These are phyloP conservation scores for Maudiozyma saulgeensis DNA, from an alignment of 805 yeast genomes.

Conservation along the genomic window DNA sequence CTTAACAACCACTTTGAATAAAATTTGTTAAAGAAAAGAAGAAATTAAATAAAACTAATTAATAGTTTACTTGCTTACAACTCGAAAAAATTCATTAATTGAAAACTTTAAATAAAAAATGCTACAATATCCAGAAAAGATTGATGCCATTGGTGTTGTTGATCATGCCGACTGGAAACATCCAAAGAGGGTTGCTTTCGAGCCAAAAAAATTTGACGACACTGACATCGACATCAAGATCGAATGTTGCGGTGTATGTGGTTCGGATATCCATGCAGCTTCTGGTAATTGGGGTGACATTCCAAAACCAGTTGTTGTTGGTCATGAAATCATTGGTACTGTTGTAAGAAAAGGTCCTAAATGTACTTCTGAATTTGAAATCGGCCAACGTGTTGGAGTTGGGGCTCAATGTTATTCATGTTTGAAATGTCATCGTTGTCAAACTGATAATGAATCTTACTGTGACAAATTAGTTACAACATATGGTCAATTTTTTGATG, in stretches of 20 bases:
- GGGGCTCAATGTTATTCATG: conserved; percentile 66
- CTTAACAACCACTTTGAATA: no score
- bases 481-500: conserved; percentile 36
- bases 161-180: conserved; percentile 44
- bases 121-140: conserved; percentile 30
- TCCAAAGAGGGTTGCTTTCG: conserved; percentile 42
- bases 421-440: conserved; percentile 51
- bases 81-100: no score
- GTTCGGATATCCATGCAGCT: conserved; percentile 37
- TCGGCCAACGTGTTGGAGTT: conserved; percentile 73
- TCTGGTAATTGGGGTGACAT: conserved; percentile 18
- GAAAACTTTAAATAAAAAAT: neutral
- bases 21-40: no score
- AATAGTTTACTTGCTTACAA: no score
- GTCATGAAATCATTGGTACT: conserved; percentile 58
- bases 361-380: conserved; percentile 36
- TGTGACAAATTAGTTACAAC: conserved; percentile 44
- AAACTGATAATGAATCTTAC: conserved; percentile 43
- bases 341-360: conserved; percentile 52
- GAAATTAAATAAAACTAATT: no score
- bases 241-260: conserved; percentile 60
- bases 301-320: conserved; percentile 39
- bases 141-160: conserved; percentile 51
- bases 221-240: conserved; percentile 48
- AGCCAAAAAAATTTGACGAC: conserved; percentile 38